These are phyloP conservation scores for Pseudocercospora fijiensis DNA, from an alignment of 2,329 filamentous ascomycete genomes.

Conservation along the genomic window DNA sequence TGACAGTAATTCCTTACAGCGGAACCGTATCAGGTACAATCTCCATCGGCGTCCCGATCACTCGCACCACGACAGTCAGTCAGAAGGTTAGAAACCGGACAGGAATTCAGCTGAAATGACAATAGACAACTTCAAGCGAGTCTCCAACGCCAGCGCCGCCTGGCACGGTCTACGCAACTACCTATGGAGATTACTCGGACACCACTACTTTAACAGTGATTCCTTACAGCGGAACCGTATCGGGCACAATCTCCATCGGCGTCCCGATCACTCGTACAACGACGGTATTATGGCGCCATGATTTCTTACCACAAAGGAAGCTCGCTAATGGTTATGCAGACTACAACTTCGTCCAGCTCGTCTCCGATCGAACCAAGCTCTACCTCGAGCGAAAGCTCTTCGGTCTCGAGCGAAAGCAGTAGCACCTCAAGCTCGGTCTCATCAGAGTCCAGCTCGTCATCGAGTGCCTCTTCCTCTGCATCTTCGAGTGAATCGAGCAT, in stretches of 20 bases:
- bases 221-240: conserved; percentile 4
- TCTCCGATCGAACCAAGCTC: not conserved
- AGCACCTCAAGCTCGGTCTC: not conserved
- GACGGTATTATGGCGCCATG: not conserved
- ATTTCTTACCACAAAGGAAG: not conserved
- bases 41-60: conserved; percentile 1
- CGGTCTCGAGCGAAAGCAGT: not conserved
- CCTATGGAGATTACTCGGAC: conserved; percentile 1
- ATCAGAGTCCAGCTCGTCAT: not conserved
- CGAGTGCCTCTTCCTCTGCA: not conserved
- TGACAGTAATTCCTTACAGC: conserved; percentile 9
- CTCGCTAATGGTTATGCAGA: not conserved
- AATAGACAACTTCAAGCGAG: not conserved
- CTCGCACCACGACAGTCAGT: not conserved
- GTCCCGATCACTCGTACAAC: not conserved
- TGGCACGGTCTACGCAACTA: not conserved
- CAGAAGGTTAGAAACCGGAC: not conserved
- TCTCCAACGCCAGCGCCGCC: not conserved
- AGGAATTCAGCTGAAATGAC: not conserved
- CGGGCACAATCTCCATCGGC: conserved; percentile 10
- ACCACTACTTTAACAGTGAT: conserved; percentile 11
- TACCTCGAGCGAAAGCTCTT: not conserved
- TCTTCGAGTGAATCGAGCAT: not conserved
- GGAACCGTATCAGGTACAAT: conserved; percentile 9
- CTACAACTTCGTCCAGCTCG: not conserved